Conservation (phyloP, 225 moss, liverwort and hornwort genomes). For the Polytrichum formosum region DNA sequence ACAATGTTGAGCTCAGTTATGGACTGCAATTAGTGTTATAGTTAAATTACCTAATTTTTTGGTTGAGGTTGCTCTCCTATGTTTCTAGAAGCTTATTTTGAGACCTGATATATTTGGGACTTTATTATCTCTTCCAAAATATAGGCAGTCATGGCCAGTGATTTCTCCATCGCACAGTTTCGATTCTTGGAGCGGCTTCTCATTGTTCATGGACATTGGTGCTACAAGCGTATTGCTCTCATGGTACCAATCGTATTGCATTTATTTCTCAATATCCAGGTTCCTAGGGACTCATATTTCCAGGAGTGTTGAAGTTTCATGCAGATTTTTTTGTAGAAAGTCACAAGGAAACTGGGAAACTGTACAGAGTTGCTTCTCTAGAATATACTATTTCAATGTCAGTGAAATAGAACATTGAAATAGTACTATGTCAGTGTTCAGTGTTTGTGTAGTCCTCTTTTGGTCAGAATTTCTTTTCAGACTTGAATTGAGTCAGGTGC, state of each 20-base stretch:
- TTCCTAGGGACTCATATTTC: background rate
- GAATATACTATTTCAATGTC: too few relatives aligned
- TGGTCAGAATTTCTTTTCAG: too few relatives aligned
- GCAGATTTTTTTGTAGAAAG: too few relatives aligned
- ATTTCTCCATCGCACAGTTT: constrained; percentile 65
- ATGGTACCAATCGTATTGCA: constrained; percentile 26
- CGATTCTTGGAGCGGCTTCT: constrained; percentile 57
- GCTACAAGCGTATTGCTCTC: constrained; percentile 64
- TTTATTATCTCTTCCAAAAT: background rate
- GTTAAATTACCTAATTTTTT: too few relatives aligned
- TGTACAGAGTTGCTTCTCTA: too few relatives aligned
- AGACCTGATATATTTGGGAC: background rate
- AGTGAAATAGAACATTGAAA: too few relatives aligned
- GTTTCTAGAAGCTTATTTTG: background rate
- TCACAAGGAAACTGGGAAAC: too few relatives aligned
- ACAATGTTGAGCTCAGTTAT: background rate
- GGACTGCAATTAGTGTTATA: background rate
- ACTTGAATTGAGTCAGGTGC: too few relatives aligned
- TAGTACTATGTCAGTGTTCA: too few relatives aligned
- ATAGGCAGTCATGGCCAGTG: constrained; percentile 70
- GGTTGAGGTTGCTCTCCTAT: too few relatives aligned
- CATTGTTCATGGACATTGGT: constrained; percentile 65
- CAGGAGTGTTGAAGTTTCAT: too few relatives aligned
- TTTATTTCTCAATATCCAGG: background rate
- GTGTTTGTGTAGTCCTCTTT: too few relatives aligned